Conservation (phyloP, 139 green algal genomes). For the Dunaliella sp. region DNA sequence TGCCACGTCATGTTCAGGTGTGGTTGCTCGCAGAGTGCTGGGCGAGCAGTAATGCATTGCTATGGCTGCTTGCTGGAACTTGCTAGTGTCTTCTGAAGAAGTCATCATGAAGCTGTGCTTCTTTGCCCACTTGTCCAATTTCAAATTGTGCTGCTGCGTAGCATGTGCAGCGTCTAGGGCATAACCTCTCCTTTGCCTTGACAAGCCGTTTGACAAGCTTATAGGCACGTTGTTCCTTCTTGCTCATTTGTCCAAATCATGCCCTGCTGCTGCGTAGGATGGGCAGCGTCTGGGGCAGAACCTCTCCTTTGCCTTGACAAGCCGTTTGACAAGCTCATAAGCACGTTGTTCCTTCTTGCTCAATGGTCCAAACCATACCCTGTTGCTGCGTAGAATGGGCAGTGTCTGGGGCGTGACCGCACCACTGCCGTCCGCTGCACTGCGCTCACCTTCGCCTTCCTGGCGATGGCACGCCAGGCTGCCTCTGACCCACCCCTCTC, state of each 20-base stretch:
- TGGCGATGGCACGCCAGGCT: conserved; percentile 15
- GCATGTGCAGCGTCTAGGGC: neutral
- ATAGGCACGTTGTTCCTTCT: no score
- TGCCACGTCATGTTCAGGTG: conserved; percentile 17
- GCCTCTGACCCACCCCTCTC: conserved; percentile 11
- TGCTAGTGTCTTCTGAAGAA: no score
- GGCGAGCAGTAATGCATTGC: no score
- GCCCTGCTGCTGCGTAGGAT: neutral
- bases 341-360: no score
- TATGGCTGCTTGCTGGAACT: no score
- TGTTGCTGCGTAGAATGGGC: no score
- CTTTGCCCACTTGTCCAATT: no score
- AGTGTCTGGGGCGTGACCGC: conserved; percentile 16
- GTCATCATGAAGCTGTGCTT: no score
- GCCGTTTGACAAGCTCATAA: no score
- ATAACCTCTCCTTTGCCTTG: neutral
- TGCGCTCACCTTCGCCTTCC: neutral
- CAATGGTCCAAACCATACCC: no score
- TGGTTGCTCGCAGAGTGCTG: no score
- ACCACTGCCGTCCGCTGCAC: neutral
- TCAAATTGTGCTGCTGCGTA: neutral
- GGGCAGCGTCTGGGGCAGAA: neutral
- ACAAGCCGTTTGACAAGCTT: no score
- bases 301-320: neutral
- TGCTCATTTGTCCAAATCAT: neutral